Percentiles rank a stretch among this genome's conserved stretches.
These are phyloP conservation scores for Colletotrichum liaoningense DNA, from an alignment of 2,329 filamentous ascomycete genomes.

Conservation along the genomic window DNA sequence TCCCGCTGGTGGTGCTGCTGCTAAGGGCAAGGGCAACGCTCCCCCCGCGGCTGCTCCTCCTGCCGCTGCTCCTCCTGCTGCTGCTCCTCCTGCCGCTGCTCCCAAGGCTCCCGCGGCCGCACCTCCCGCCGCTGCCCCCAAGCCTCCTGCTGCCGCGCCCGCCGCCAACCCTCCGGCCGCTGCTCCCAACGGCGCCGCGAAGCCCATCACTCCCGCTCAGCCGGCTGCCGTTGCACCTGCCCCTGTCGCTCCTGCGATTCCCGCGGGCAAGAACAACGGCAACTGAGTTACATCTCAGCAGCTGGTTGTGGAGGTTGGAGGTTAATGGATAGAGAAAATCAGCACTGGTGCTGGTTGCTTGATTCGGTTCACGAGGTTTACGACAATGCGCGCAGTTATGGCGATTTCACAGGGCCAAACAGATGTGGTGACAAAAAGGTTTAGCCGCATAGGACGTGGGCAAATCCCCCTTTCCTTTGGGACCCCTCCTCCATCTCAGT, in stretches of 20 bases:
- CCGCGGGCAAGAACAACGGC: conserved; percentile 12
- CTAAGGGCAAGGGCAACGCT: conserved; percentile 20
- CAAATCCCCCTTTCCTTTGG: not conserved
- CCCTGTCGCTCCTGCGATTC: conserved; percentile 23
- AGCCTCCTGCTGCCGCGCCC: conserved; percentile 3
- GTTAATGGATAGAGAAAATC: conserved; percentile 9
- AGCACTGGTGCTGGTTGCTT: conserved; percentile 26
- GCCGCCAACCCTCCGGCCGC: conserved; percentile 2
- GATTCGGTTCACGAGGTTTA: conserved; percentile 9
- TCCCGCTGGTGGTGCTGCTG: conserved; percentile 6
- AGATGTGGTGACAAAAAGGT: not conserved
- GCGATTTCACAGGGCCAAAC: not conserved
- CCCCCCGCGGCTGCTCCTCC: conserved; percentile 8
- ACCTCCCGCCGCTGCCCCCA: not conserved
- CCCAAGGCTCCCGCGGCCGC: not conserved
- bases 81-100: not conserved
- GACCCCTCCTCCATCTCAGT: not conserved
- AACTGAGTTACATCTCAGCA: not conserved
- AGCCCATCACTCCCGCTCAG: not conserved
- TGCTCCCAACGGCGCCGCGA: conserved; percentile 9
- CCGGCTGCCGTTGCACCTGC: conserved; percentile 18
- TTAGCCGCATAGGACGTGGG: not conserved
- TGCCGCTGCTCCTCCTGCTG: not conserved
- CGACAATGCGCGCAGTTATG: not conserved
- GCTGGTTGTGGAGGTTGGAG: not conserved